These are phyloP conservation scores for Macrolepiota albuminosa DNA, from an alignment of 768 basidiomycete genomes.

Conservation along the genomic window DNA sequence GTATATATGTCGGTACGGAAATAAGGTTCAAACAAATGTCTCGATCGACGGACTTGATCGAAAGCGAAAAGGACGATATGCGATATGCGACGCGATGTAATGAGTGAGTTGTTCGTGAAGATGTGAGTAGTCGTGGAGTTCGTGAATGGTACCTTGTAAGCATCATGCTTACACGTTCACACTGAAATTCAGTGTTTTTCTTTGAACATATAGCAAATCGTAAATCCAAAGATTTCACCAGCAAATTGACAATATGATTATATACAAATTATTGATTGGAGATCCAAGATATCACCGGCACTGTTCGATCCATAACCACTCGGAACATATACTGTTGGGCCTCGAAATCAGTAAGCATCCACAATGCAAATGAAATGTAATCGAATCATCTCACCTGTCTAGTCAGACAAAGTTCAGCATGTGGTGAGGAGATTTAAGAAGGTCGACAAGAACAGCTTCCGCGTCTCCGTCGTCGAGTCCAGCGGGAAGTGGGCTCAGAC, in stretches of 20 bases:
- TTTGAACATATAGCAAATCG: too few relatives aligned
- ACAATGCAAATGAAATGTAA: not conserved
- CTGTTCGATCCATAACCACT: not conserved
- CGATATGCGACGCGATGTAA: too few relatives aligned
- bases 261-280: not conserved
- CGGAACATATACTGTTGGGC: not conserved
- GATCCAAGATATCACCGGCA: not conserved
- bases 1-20: too few relatives aligned
- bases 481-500: slow-evolving; percentile 30
- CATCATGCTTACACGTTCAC: too few relatives aligned
- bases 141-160: too few relatives aligned
- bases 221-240: too few relatives aligned
- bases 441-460: slow-evolving; percentile 24
- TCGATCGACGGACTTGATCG: too few relatives aligned
- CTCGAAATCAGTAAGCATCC: not conserved
- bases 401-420: not conserved
- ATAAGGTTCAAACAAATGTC: too few relatives aligned
- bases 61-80: too few relatives aligned
- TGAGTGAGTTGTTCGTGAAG: too few relatives aligned
- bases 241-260: not conserved
- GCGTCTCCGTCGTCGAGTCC: slow-evolving; percentile 27
- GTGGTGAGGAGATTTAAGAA: not conserved
- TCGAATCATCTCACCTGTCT: not conserved
- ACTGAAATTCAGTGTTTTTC: too few relatives aligned
- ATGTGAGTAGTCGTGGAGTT: too few relatives aligned